A percentile compares a stretch with the other conserved stretches of the same genome.
Conservation (phyloP, 2,329 filamentous ascomycete genomes). For the Verticillium nonalfalfae region DNA sequence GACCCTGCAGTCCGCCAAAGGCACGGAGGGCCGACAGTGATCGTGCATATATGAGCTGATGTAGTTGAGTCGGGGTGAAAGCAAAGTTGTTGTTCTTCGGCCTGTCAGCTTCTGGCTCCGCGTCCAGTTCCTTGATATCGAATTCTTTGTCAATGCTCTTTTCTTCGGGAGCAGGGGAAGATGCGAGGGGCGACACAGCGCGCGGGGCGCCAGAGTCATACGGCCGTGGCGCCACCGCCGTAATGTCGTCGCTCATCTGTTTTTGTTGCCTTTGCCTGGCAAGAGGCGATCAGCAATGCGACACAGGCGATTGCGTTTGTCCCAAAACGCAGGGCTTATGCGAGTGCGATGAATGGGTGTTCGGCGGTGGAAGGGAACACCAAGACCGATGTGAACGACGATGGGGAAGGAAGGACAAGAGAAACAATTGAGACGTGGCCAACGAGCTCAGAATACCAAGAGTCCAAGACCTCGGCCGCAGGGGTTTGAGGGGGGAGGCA, state of each 20-base stretch:
- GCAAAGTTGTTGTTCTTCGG: slow-evolving; percentile 41
- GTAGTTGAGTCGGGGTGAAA: slow-evolving; percentile 46
- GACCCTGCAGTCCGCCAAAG: slow-evolving; percentile 46
- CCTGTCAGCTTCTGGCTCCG: slow-evolving; percentile 4
- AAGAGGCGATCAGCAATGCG: background rate
- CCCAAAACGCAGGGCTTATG: background rate
- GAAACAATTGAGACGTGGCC: background rate
- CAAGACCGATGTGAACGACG: background rate
- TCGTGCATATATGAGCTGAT: slow-evolving; percentile 45
- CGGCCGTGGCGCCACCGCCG: background rate
- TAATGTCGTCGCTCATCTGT: slow-evolving; percentile 3
- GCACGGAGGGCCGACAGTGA: slow-evolving; percentile 40
- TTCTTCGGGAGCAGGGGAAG: background rate
- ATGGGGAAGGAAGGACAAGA: background rate
- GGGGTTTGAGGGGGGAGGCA: background rate
- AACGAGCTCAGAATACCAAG: background rate
- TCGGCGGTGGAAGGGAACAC: background rate
- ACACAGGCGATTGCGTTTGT: background rate
- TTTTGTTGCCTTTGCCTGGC: background rate
- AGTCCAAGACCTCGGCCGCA: background rate
- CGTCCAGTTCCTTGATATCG: slow-evolving; percentile 3
- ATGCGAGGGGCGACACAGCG: background rate
- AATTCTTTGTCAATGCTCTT: background rate
- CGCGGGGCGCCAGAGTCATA: background rate
- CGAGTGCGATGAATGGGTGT: too few relatives aligned